These are phyloP conservation scores for Epichloe typhina DNA, from an alignment of 2,329 filamentous ascomycete genomes.

Conservation along the genomic window DNA sequence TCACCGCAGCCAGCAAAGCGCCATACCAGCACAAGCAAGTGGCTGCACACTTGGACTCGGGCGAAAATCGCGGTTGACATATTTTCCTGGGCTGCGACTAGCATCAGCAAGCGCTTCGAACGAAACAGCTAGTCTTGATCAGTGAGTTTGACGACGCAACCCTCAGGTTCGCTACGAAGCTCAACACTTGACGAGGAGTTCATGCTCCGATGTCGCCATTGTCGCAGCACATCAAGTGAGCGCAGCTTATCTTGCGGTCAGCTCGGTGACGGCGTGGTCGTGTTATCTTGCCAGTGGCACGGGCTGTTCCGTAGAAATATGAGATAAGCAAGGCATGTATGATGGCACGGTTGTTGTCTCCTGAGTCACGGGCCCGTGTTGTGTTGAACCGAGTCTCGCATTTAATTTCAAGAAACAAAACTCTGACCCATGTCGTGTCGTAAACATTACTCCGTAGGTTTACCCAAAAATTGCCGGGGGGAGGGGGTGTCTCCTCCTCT, in stretches of 20 bases:
- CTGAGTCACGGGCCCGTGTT: not conserved
- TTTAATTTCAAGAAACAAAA: not conserved
- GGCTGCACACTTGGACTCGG: not conserved
- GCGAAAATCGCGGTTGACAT: not conserved
- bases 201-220: not conserved
- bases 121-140: not conserved
- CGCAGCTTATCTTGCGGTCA: constrained; percentile 5
- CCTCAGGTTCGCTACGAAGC: too few species aligned
- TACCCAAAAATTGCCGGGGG: too few species aligned
- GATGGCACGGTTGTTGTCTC: not conserved
- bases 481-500: too few species aligned
- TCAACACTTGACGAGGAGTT: too few species aligned
- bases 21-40: not conserved
- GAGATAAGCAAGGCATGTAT: not conserved
- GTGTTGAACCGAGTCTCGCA: not conserved
- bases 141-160: not conserved
- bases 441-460: too few species aligned
- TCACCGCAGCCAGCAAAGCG: not conserved
- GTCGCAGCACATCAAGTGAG: not conserved
- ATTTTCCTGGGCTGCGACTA: not conserved
- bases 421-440: not conserved
- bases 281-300: constrained; percentile 2
- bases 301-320: not conserved
- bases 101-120: not conserved
- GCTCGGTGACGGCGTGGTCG: constrained; percentile 1